phyloP scores from a whole-genome alignment of 139 green algal species.

The Coccomyxa sp. region DNA sequence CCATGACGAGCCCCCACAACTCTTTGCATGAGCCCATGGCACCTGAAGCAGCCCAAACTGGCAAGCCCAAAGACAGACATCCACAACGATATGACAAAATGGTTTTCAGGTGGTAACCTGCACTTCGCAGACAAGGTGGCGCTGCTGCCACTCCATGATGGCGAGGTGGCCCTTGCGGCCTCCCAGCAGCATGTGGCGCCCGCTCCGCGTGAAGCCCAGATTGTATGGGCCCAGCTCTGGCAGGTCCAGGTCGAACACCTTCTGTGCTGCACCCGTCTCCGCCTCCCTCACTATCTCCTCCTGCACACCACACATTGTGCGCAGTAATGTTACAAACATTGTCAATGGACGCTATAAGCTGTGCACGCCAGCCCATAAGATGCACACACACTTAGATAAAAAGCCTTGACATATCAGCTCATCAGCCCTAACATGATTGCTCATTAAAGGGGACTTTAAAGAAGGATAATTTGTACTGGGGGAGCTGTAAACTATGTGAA shows the following conservation, averaged over 20 bases:
- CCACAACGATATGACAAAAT: no score
- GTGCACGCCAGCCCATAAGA: background rate
- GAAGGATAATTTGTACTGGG: no score
- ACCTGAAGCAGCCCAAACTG: background rate
- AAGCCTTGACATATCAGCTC: no score
- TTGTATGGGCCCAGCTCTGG: conserved; percentile 76
- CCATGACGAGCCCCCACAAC: background rate
- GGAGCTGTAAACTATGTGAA: no score
- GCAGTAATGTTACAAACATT: background rate
- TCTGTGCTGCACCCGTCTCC: conserved; percentile 57
- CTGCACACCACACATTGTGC: conserved; percentile 18
- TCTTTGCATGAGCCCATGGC: background rate
- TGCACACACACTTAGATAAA: background rate
- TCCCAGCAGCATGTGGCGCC: conserved; percentile 77
- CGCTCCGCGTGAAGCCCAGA: conserved; percentile 74
- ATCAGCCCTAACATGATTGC: no score
- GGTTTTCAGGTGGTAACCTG: no score
- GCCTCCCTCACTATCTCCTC: conserved; percentile 46
- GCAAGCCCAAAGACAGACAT: background rate
- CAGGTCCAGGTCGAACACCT: conserved; percentile 85
- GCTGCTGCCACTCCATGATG: conserved; percentile 83
- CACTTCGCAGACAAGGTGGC: conserved; percentile 76
- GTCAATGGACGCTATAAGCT: background rate
- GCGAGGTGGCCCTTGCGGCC: conserved; percentile 88
- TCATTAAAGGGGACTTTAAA: no score